A percentile compares a stretch with the other conserved stretches of the same genome.
Evolutionary conservation across 495 filamentous ascomycete species (phyloP).

Genomic region (Rhizodiscina lignyota): DNA sequence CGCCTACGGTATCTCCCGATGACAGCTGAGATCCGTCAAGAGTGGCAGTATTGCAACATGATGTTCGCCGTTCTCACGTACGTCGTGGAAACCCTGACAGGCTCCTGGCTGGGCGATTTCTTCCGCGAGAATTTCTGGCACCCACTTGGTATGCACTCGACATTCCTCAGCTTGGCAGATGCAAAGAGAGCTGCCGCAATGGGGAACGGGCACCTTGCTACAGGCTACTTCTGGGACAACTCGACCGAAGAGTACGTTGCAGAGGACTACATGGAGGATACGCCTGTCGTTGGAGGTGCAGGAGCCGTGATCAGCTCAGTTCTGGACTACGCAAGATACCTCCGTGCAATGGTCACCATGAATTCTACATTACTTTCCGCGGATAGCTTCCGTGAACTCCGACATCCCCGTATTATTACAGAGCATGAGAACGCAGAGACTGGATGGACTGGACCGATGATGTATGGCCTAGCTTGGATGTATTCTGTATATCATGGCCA

Average conservation of each 20-base stretch:
- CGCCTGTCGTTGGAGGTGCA: not conserved
- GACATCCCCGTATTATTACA: not conserved
- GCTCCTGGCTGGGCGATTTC: slow-evolving; percentile 24
- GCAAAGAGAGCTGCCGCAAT: slow-evolving; percentile 6
- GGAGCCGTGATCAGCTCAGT: not conserved
- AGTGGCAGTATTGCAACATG: slow-evolving; percentile 34
- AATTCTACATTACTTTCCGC: not conserved
- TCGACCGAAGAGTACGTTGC: not conserved
- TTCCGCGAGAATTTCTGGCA: slow-evolving; percentile 28
- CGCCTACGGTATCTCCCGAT: slow-evolving; percentile 28
- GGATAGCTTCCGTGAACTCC: not conserved
- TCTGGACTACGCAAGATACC: slow-evolving; percentile 1
- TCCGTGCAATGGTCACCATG: not conserved
- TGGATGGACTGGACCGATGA: not conserved
- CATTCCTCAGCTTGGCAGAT: slow-evolving; percentile 28
- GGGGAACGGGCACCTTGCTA: not conserved
- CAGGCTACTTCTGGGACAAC: not conserved
- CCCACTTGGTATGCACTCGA: slow-evolving; percentile 32
- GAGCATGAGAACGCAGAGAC: not conserved
- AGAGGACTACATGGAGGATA: not conserved
- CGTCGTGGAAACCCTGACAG: slow-evolving; percentile 25
- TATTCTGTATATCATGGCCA: not conserved
- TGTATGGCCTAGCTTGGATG: not conserved
- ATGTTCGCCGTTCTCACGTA: slow-evolving; percentile 32
- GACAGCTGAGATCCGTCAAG: slow-evolving; percentile 19